Evolutionary conservation across 2,329 filamentous ascomycete species (phyloP).

Genomic region (Ustilaginoidea virens): DNA sequence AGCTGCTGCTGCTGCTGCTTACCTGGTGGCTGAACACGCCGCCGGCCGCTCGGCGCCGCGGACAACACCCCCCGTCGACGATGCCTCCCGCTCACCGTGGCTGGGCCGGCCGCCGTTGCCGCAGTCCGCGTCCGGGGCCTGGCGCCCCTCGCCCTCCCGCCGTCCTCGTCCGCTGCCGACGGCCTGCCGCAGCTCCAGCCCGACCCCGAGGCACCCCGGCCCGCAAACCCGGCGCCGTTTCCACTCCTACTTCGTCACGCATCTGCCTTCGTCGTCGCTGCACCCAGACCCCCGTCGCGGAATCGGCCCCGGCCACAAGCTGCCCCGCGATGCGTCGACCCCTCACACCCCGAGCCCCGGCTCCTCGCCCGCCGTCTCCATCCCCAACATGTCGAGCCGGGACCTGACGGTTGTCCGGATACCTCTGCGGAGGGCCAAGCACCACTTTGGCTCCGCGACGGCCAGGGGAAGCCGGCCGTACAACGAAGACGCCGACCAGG

Average conservation of each 20-base stretch:
- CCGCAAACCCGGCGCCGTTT: constrained; percentile 30
- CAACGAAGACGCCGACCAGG: constrained; percentile 91
- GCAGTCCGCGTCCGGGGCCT: no score
- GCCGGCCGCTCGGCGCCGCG: background rate
- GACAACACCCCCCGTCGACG: no score
- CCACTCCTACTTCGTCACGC: constrained; percentile 95
- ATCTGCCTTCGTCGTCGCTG: constrained; percentile 82
- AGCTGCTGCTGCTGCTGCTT: constrained; percentile 6
- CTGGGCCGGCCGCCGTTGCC: constrained; percentile 1
- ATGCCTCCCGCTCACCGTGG: no score
- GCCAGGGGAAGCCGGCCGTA: constrained; percentile 71
- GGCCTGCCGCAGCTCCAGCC: constrained; percentile 1
- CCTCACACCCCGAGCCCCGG: constrained; percentile 50
- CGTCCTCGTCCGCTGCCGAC: no score
- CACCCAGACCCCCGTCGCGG: constrained; percentile 65
- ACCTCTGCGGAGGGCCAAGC: constrained; percentile 81
- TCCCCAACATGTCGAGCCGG: constrained; percentile 43
- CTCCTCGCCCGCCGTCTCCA: constrained; percentile 41
- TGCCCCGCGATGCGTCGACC: constrained; percentile 70
- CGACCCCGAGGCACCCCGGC: constrained; percentile 1
- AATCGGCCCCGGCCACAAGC: constrained; percentile 59
- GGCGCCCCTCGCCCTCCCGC: no score
- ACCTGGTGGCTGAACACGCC: constrained; percentile 6
- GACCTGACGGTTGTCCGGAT: constrained; percentile 93
- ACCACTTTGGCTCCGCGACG: constrained; percentile 76